Evolutionary conservation across 768 basidiomycete species (phyloP).

Genomic region (Suillus brevipes): DNA sequence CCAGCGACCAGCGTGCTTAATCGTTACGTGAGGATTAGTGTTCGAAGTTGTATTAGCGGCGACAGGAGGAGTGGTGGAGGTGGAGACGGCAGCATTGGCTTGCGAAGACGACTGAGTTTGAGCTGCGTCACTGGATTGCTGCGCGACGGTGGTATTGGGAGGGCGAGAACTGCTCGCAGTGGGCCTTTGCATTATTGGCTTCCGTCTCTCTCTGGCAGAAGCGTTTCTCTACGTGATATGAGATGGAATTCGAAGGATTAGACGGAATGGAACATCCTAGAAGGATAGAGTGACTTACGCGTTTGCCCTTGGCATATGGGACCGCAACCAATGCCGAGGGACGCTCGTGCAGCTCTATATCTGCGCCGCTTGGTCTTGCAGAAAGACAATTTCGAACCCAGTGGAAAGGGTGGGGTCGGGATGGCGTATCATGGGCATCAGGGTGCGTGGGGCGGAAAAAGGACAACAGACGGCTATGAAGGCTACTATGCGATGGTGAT

Average conservation of each 20-base stretch:
- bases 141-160: not conserved
- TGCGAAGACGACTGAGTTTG: not conserved
- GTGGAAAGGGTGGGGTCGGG: too few species aligned
- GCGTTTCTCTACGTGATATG: not conserved
- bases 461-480: not conserved
- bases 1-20: not conserved
- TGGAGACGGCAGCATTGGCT: not conserved
- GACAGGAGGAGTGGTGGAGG: not conserved
- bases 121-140: not conserved
- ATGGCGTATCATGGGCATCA: too few species aligned
- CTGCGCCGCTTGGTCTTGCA: too few species aligned
- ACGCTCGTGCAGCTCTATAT: too few species aligned
- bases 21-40: not conserved
- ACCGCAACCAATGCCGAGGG: too few species aligned
- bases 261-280: not conserved
- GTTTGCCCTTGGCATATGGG: too few species aligned
- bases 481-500: not conserved
- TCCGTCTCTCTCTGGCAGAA: not conserved
- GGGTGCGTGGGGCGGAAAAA: too few species aligned
- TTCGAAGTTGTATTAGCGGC: not conserved
- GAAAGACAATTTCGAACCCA: too few species aligned
- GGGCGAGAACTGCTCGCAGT: not conserved
- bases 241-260: not conserved
- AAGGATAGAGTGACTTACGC: not conserved
- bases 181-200: not conserved